Evolutionary conservation across 352 stramenopile genomes (phyloP).

Genomic region (Poterioochromonas sp.): DNA sequence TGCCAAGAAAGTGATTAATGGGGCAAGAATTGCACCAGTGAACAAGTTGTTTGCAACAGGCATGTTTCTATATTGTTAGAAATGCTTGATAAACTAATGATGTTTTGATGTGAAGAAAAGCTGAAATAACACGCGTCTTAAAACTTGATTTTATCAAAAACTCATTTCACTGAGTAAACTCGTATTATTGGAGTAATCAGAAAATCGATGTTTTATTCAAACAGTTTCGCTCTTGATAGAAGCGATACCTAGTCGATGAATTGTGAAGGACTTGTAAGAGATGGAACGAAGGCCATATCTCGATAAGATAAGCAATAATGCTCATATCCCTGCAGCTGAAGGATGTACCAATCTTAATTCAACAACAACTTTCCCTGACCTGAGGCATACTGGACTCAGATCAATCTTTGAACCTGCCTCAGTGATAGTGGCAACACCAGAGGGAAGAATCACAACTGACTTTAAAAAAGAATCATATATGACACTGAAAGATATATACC

Average conservation of each 20-base stretch:
- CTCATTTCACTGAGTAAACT: no score
- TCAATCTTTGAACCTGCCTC: background rate
- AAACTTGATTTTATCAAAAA: no score
- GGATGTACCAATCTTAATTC: background rate
- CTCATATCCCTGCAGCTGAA: background rate
- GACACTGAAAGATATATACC: background rate
- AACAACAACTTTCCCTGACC: background rate
- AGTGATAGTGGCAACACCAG: background rate
- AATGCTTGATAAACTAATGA: no score
- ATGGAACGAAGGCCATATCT: constrained; percentile 1
- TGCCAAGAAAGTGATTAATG: background rate
- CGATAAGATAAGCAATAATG: background rate
- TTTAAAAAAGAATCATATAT: background rate
- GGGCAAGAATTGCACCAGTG: background rate
- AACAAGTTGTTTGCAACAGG: background rate
- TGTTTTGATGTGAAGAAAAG: no score
- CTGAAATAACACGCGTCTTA: no score
- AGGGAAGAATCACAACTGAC: background rate
- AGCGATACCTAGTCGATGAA: no score
- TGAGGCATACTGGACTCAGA: background rate
- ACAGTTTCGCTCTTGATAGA: no score
- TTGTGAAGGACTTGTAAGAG: no score
- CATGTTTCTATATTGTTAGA: no score
- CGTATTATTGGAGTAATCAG: no score
- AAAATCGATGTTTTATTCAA: no score